These are phyloP conservation scores for Cucurbita moschata DNA, from an alignment of 306 rosid species.

Conservation along the genomic window DNA sequence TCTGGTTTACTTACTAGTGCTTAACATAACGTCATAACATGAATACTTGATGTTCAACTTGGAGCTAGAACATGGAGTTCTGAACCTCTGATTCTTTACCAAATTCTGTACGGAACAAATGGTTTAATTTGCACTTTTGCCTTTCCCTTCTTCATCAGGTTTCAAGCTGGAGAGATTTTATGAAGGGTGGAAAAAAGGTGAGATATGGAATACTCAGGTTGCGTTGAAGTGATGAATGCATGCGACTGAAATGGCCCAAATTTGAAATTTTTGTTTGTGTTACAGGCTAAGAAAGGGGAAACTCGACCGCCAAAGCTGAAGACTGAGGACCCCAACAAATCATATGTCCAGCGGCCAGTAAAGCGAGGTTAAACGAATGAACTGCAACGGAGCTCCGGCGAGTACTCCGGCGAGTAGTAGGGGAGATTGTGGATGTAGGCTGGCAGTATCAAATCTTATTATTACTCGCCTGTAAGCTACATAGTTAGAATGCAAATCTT, in stretches of 20 bases:
- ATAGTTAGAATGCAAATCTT: constrained; percentile 11
- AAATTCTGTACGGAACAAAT: background rate
- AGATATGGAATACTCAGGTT: constrained; percentile 7
- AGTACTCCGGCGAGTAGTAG: background rate
- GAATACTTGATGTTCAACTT: background rate
- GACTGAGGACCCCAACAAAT: constrained; percentile 96
- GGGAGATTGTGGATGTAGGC: constrained; percentile 11
- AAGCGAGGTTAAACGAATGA: constrained; percentile 51
- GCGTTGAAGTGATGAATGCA: background rate
- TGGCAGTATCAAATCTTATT: constrained; percentile 16
- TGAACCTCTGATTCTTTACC: background rate
- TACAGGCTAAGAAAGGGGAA: constrained; percentile 86
- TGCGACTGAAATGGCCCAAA: background rate
- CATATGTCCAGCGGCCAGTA: constrained; percentile 93
- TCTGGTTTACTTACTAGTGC: background rate
- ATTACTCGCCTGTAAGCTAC: constrained; percentile 12
- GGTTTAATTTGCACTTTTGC: background rate
- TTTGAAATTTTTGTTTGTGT: background rate
- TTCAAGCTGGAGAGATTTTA: constrained; percentile 98
- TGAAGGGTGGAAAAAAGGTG: constrained; percentile 98
- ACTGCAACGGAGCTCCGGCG: background rate
- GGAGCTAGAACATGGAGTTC: background rate
- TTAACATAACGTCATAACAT: background rate
- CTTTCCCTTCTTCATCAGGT: constrained; percentile 39
- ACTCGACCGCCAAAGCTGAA: constrained; percentile 91